Conservation (phyloP, 2,329 filamentous ascomycete species). For the Ceratocystis cacaofunesta region DNA sequence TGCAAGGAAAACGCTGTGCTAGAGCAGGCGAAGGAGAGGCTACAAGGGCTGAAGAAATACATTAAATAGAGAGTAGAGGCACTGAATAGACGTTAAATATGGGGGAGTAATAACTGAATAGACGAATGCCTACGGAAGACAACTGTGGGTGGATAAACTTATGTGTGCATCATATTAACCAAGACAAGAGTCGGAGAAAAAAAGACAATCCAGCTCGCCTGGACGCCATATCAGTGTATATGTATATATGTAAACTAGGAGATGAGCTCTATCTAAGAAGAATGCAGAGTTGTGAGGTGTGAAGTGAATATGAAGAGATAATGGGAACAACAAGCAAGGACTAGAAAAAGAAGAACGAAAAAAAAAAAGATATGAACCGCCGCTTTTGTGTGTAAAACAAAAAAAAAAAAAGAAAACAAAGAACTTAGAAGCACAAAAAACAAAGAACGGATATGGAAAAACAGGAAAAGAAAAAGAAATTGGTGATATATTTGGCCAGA, state of each 20-base stretch:
- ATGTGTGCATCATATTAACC: background rate
- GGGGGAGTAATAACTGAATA: background rate
- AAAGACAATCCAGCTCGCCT: background rate
- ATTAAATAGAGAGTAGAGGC: slow-evolving; percentile 27
- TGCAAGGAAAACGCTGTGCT: slow-evolving; percentile 86
- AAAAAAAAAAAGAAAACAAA: background rate
- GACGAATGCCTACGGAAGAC: background rate
- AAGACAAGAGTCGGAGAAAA: background rate
- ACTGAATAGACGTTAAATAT: background rate
- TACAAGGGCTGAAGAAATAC: slow-evolving; percentile 59
- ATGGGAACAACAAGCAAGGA: background rate
- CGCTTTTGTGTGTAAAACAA: background rate
- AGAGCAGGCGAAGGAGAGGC: slow-evolving; percentile 60
- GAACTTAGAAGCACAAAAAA: background rate
- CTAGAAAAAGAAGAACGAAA: too few relatives aligned
- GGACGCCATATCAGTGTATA: background rate
- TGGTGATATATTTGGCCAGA: background rate
- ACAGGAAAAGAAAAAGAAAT: background rate
- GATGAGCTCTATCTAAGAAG: background rate
- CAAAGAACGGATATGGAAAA: background rate
- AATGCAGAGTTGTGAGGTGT: background rate
- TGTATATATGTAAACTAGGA: background rate
- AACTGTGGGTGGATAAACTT: background rate
- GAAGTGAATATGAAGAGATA: slow-evolving; percentile 1
- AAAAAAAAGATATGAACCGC: background rate